Evolutionary conservation across 1,139 yeast species (phyloP), one percentile per base, ranked within the genome.

Genomic region (Blastobotrys persicus): DNA sequence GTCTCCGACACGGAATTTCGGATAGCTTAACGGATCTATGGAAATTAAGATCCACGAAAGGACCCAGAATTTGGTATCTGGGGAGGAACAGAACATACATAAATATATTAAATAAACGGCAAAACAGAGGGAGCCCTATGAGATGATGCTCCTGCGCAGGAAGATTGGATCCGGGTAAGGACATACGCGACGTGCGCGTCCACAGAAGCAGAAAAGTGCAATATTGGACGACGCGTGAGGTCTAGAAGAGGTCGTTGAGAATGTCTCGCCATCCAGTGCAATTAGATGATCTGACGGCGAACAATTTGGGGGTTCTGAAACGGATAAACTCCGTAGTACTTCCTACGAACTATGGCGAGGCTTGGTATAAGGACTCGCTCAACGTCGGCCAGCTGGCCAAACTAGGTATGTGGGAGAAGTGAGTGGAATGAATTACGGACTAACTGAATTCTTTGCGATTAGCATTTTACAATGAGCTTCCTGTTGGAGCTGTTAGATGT

Each of bases 401-500:
- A 44, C 52, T 64, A 17, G 62, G 63, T 59, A 53, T 16, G 60
- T 39, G 34, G 33, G 17, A 12, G n/a, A 23, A 12, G 17, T 14
- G 37, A n/a, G 16, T 38, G 17, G 20, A 34, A 16, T 26, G 31
- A 26, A 34, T 4, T 19, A 19, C 38, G 7, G 16, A 20, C 32
- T 69, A 55, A 40, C 9, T n/a, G n/a, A n/a, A n/a, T n/a, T 11
- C 34, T 26, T 14, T 9, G 28, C 16, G 2, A 5, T 56, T 75
- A 50, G 87, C 83, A 2, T 83, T 67, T 65, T 80, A 74, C 61
- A 75, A 81, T 13, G 88, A 81, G 56, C 70, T 81, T 12, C 87
- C 94, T 11, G 88, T 87, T 3, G 95, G 91, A 2, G 83, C 81
- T 1, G 70, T 86, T 31, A 79, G 62, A 53, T 69, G 59, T 53